Evolutionary conservation across 306 rosid species (phyloP).

Genomic region (Carpinus viminea): DNA sequence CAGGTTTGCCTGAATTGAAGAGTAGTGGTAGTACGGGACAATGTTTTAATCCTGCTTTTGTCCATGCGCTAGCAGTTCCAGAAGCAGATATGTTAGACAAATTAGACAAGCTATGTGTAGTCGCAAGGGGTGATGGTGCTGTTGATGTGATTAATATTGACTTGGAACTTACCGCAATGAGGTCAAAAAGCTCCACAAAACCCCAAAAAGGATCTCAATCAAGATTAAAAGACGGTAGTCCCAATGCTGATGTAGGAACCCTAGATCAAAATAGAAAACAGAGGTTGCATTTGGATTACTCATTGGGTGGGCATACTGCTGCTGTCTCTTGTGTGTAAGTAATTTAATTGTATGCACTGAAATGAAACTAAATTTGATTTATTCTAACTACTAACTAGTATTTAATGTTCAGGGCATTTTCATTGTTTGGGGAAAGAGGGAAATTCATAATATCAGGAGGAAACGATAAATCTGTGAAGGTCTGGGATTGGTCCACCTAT

Average conservation of each 20-base stretch:
- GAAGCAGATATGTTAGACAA: conserved; percentile 78
- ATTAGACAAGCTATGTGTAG: conserved; percentile 65
- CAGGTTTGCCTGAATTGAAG: conserved; percentile 56
- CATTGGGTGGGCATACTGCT: conserved; percentile 79
- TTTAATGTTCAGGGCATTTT: conserved; percentile 67
- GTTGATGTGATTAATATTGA: conserved; percentile 68
- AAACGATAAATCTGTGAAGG: conserved; percentile 75
- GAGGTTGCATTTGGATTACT: conserved; percentile 73
- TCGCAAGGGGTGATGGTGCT: conserved; percentile 86
- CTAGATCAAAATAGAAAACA: conserved; percentile 48
- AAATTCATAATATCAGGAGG: conserved; percentile 86
- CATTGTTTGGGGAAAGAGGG: conserved; percentile 81
- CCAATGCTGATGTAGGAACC: conserved; percentile 30
- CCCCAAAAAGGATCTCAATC: conserved; percentile 58
- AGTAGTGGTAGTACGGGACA: conserved; percentile 48
- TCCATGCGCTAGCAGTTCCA: conserved; percentile 82
- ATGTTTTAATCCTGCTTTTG: conserved; percentile 83
- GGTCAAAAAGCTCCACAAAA: conserved; percentile 54
- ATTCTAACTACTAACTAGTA: conserved; percentile 43
- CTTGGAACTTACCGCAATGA: conserved; percentile 49
- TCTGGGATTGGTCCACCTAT: conserved; percentile 76
- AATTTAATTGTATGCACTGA: conserved; percentile 21
- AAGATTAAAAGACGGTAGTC: conserved; percentile 47
- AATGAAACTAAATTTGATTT: conserved; percentile 15
- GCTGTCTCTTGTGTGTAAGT: conserved; percentile 85